Base-by-base conservation (phyloP, 306 rosid species). In the Vigna trinervia region DNA sequence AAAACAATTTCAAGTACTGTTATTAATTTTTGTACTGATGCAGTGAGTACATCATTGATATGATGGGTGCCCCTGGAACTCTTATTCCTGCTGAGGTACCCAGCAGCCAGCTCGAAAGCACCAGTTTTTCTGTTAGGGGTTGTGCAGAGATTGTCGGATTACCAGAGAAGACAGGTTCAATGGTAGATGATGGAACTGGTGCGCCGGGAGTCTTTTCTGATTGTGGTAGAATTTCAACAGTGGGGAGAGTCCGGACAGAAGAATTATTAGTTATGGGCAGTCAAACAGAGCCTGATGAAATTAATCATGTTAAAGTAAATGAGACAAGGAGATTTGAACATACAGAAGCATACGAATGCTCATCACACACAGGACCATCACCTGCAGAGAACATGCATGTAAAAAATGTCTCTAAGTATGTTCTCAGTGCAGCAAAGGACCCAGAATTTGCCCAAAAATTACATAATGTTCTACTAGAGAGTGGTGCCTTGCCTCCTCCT, bases 51-150 rank as follows among this genome's bases (percentile, higher is more conserved):
- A 95, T 95, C 57, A 86, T 95, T 73, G 99, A 95, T 86, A 85
- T 95, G 83, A 95, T 95, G 99, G 99, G 99, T 80, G 97, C 99
- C 78, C 99, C 99, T 65, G 99, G 99, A 48, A 78, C 97, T 23
- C 92, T 92, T 64, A 95, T 95, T 83, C 99, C 99, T 70, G 91
- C 97, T 10, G 98, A 95, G 84, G 93, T 89, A 30, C 97, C 97
- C 47, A 92, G 96, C 78, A 83, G 93, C 82, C 98, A 95, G 84
- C 86, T 95, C 38, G 89, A 89, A 78, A 83, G 80, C 72, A 62
- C 41, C 48, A 60, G 96, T 76, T 93, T 91, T 82, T 86, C 88
- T 71, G 70, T 77, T 71, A 88, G 97, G 86, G 88, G 90, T 47
- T 80, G 79, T 61, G 65, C 87, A 41, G 95, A 90, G 81, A 84